Base-by-base conservation (phyloP, 768 basidiomycete species). In the Leccinum aurantiacum region DNA sequence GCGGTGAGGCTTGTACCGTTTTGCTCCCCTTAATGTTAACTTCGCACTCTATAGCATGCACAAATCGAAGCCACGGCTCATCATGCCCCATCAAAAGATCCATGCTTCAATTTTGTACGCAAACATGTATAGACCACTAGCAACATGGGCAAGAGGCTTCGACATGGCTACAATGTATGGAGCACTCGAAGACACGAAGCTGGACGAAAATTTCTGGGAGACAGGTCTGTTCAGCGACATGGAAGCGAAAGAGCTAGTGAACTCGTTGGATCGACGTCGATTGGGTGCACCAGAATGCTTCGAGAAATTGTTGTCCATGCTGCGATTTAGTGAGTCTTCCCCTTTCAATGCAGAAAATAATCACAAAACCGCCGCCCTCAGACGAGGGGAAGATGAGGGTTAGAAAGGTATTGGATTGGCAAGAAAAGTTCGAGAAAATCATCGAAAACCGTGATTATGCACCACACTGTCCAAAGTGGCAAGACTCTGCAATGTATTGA, bases 331-430 rank as follows among this genome's bases (percentile, higher is more conserved):
- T 51, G 11, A 27, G 29, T 19, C 0, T 51, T 51, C 4, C 50
- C 25, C 29, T 33, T 33, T 46, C 17, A 7, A 22, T 50, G 11
- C 4, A 0, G 4, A 44, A 2, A 33, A 51, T 38, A 41, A n/a
- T n/a, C 25, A 27, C 50, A 0, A 57, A n/a, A 0, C 7, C 19
- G 13, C 17, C 24, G 6, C 29, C 2, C 33, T 44, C 52, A 66
- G 65, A 59, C 35, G 62, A 66, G 46, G 67, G 67, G 17, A 69
- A 57, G 25, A 41, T 57, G 50, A 59, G 63, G 14, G 54, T 69
- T 37, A 62, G 63, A 49, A 56, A 56, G 25, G 56, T 69, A 6
- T 56, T 24, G 0, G 4, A 53, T 31, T 67, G 67, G 68, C 33
- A 44, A 46, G 7, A 22, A 3, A 31, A 58, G 44, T 61, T 69